These are phyloP conservation scores for Saraca asoca DNA, from an alignment of 331 rosid species.

Conservation along the genomic window DNA sequence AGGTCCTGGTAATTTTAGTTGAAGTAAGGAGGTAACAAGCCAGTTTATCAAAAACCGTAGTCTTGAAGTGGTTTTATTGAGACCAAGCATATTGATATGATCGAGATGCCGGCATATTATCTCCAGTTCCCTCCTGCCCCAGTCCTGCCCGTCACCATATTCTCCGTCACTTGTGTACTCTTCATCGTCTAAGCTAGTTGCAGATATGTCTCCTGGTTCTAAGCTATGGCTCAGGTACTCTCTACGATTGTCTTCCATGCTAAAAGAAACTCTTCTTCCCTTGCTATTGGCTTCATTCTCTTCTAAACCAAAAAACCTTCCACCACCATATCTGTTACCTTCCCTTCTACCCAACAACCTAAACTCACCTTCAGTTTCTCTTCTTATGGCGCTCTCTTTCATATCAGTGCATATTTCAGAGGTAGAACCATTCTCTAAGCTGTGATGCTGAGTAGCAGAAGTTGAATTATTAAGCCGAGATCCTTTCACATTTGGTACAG, in stretches of 20 bases:
- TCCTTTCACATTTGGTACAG: slow-evolving; percentile 37
- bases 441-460: slow-evolving; percentile 45
- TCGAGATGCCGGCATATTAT: slow-evolving; percentile 72
- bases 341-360: slow-evolving; percentile 89
- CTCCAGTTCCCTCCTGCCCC: slow-evolving; percentile 93
- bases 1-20: slow-evolving; percentile 63
- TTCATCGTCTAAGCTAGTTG: slow-evolving; percentile 70
- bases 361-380: slow-evolving; percentile 95
- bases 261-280: slow-evolving; percentile 86
- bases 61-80: slow-evolving; percentile 82
- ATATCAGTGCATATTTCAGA: slow-evolving; percentile 58
- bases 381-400: slow-evolving; percentile 91
- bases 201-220: slow-evolving; percentile 71
- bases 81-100: slow-evolving; percentile 85
- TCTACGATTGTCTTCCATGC: slow-evolving; percentile 68
- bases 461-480: slow-evolving; percentile 46
- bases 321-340: slow-evolving; percentile 63
- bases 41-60: slow-evolving; percentile 89
- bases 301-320: slow-evolving; percentile 76
- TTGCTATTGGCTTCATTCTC: slow-evolving; percentile 62
- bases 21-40: slow-evolving; percentile 90
- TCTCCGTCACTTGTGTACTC: slow-evolving; percentile 81
- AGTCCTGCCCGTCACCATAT: slow-evolving; percentile 69
- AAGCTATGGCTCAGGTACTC: slow-evolving; percentile 50
- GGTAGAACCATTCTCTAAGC: slow-evolving; percentile 61